Evolutionary conservation across 176 grass and related monocot species (phyloP).

Genomic region (Carex littledalei): DNA sequence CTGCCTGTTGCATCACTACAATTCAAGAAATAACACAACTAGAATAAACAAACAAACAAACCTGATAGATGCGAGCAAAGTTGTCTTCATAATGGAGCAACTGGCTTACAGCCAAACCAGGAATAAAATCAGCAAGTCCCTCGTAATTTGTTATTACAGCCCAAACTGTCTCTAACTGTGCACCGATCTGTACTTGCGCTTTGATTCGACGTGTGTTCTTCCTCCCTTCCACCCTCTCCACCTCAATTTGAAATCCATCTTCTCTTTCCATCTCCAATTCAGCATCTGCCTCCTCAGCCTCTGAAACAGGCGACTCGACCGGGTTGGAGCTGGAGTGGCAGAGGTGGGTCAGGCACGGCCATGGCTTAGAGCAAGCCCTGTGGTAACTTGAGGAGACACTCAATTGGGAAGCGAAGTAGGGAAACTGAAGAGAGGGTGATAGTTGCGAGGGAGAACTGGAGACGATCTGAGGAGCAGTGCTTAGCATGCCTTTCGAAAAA

Average conservation of each 20-base stretch:
- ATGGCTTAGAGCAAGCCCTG: neutral
- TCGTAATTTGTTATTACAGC: constrained; percentile 73
- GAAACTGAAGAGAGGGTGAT: neutral
- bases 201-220: constrained; percentile 46
- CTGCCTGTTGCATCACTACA: neutral
- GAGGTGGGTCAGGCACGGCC: neutral
- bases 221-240: constrained; percentile 38
- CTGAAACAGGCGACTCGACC: neutral
- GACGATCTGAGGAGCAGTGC: neutral
- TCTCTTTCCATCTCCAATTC: neutral
- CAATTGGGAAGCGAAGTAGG: neutral
- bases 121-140: constrained; percentile 80
- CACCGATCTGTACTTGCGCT: constrained; percentile 39
- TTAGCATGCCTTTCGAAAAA: constrained; percentile 1
- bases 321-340: neutral
- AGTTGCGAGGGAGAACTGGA: neutral
- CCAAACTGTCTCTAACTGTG: constrained; percentile 67
- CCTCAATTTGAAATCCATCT: constrained; percentile 51
- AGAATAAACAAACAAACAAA: neutral
- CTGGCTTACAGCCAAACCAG: constrained; percentile 65
- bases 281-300: neutral
- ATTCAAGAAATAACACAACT: neutral
- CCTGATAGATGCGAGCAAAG: constrained; percentile 75
- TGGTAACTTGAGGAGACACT: neutral
- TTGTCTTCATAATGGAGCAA: constrained; percentile 38